These are phyloP conservation scores for Aphanomyces euteiches DNA, from an alignment of 352 stramenopile species.

Conservation along the genomic window DNA sequence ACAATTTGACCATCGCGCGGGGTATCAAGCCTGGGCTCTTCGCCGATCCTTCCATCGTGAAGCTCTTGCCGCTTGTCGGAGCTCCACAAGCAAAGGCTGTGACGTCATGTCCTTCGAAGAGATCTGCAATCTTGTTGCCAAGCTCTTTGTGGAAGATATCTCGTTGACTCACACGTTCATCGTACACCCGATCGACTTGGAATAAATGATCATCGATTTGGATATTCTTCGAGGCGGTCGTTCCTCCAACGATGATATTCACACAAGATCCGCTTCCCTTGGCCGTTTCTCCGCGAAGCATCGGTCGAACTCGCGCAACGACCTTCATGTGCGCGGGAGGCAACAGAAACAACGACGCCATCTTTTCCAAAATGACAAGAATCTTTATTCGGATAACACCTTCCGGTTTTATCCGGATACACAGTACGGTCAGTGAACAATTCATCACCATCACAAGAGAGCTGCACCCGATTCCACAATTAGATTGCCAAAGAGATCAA, in stretches of 20 bases:
- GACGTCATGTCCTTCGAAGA: constrained; percentile 16
- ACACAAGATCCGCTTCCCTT: neutral
- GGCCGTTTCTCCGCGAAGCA: neutral
- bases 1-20: constrained; percentile 38
- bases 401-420: too few relatives aligned
- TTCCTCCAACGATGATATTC: neutral
- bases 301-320: neutral
- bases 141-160: constrained; percentile 14
- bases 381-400: too few relatives aligned
- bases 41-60: constrained; percentile 35
- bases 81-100: constrained; percentile 3
- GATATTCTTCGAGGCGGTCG: neutral
- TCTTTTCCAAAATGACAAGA: neutral
- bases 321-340: constrained; percentile 15
- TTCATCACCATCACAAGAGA: too few relatives aligned
- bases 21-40: constrained; percentile 33
- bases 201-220: constrained; percentile 15
- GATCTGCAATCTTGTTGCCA: neutral
- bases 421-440: too few relatives aligned
- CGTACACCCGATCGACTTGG: constrained; percentile 6
- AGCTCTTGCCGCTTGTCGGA: constrained; percentile 36
- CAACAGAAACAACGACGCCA: constrained; percentile 12
- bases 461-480: too few relatives aligned
- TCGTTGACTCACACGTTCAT: constrained; percentile 11
- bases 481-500: too few relatives aligned